Base-by-base conservation (phyloP, 2,329 filamentous ascomycete species). In the Dactylonectria macrodidyma region DNA sequence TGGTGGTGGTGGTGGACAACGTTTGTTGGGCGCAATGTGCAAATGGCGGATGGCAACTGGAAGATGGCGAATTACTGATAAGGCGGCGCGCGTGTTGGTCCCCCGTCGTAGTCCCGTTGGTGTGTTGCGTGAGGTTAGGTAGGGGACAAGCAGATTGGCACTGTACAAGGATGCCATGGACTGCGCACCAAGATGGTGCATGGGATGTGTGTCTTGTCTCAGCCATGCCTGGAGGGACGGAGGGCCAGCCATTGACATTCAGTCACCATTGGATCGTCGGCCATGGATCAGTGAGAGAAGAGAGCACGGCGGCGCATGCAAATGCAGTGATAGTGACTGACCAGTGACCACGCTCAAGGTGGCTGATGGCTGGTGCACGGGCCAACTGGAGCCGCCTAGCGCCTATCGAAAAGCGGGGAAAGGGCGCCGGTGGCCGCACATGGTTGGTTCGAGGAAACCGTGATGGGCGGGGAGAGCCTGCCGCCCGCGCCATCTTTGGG, bases 51-150 rank as follows among this genome's bases (percentile, higher is more conserved):
- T 66, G 67, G 71, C 41, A 50, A 51, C 56, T 30, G 47, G 36
- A 59, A 63, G 71, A 74, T 73, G 70, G 70, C 64, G 62, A 69
- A 74, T 66, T 63, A 65, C 62, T 72, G 73, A 75, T 71, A 76
- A 75, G 73, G 62, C 66, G 73, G 61, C 66, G 59, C 50, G 36
- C 50, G 58, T 52, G 54, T 55, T 44, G 30, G 30, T 54, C 50
- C 30, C 51, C 51, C 22, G 51, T 44, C 41, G 8, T 44, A 14
- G 41, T 54, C 51, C 51, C 51, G 52, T 46, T 60, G 63, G 59
- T 50, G 64, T 61, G 47, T 54, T 50, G 48, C 47, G 48, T 62
- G 54, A 62, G 52, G 48, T 62, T 48, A 62, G 52, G 59, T 58
- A 57, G 63, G 56, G 58, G 50, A 57, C 22, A 24, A 14, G 12